phyloP scores from a whole-genome alignment of 306 rosid genomes.

The Dalbergia cultrata region DNA sequence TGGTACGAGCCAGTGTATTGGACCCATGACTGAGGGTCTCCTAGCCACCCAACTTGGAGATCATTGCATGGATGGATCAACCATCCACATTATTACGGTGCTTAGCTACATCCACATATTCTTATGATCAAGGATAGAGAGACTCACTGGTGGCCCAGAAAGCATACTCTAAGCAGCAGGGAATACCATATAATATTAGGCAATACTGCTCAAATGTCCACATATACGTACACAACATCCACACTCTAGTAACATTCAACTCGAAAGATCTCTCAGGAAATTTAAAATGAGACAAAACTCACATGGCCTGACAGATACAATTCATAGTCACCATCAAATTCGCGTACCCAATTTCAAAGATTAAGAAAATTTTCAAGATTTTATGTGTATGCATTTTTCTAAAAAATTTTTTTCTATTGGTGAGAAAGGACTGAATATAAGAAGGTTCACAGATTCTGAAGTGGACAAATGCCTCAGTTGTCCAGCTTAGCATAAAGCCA shows the following conservation, averaged over 20 bases:
- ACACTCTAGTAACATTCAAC: conserved; percentile 40
- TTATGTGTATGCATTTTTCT: too few species aligned
- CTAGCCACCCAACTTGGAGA: conserved; percentile 53
- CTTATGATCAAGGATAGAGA: conserved; percentile 39
- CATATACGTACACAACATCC: conserved; percentile 38
- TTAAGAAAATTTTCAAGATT: conserved; percentile 19
- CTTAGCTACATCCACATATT: conserved; percentile 49
- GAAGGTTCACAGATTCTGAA: conserved; percentile 25
- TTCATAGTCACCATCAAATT: conserved; percentile 42
- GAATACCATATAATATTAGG: conserved; percentile 46
- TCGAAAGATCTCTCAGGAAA: conserved; percentile 38
- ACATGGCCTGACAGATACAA: conserved; percentile 47
- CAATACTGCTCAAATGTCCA: conserved; percentile 45
- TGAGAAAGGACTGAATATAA: conserved; percentile 9
- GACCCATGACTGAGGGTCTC: conserved; percentile 32
- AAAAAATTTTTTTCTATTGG: conserved; percentile 17
- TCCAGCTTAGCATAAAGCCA: conserved; percentile 23
- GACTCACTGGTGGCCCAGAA: conserved; percentile 47
- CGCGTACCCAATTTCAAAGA: conserved; percentile 27
- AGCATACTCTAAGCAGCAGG: conserved; percentile 46
- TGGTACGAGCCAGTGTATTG: conserved; percentile 23
- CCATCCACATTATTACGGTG: conserved; percentile 38
- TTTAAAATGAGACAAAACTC: conserved; percentile 48
- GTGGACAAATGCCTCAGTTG: conserved; percentile 26
- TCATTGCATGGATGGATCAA: conserved; percentile 24